Percentiles rank a stretch among this genome's conserved stretches.
phyloP scores from a whole-genome alignment of 768 basidiomycete genomes.

The Serendipita vermifera region DNA sequence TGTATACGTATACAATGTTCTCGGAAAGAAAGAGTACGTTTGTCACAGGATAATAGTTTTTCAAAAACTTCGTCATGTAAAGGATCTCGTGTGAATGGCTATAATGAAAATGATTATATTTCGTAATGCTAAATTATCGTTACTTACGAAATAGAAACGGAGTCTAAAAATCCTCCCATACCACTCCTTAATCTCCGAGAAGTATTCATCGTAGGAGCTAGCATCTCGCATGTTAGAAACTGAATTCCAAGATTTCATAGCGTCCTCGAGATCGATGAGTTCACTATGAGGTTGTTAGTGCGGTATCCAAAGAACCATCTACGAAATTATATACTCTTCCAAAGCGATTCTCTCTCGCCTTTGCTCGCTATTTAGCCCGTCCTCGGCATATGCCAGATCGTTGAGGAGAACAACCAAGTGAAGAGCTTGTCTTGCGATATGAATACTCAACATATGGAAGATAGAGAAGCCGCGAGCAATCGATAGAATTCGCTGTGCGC shows the following conservation, averaged over 20 bases:
- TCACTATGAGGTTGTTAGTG: too few species aligned
- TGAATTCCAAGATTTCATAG: background rate
- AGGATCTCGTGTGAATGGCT: background rate
- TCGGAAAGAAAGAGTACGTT: too few species aligned
- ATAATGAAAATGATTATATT: background rate
- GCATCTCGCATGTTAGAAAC: background rate
- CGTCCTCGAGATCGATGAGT: background rate
- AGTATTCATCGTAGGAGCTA: background rate
- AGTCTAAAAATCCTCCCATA: background rate
- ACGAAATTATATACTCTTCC: background rate
- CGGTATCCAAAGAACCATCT: too few species aligned
- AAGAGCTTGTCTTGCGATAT: background rate
- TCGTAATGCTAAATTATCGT: background rate
- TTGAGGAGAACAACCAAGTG: background rate
- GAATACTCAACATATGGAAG: background rate
- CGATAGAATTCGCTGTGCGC: background rate
- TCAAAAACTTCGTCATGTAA: background rate
- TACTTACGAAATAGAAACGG: constrained; percentile 4
- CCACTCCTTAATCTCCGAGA: background rate
- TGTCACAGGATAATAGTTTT: background rate
- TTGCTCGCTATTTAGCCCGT: background rate
- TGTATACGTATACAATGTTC: too few species aligned
- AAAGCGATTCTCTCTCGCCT: background rate
- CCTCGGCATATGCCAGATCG: background rate
- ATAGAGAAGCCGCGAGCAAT: background rate